Evolutionary conservation across 2,329 filamentous ascomycete species (phyloP), one percentile per base, ranked within the genome.

Genomic region (Diatrype stigma): DNA sequence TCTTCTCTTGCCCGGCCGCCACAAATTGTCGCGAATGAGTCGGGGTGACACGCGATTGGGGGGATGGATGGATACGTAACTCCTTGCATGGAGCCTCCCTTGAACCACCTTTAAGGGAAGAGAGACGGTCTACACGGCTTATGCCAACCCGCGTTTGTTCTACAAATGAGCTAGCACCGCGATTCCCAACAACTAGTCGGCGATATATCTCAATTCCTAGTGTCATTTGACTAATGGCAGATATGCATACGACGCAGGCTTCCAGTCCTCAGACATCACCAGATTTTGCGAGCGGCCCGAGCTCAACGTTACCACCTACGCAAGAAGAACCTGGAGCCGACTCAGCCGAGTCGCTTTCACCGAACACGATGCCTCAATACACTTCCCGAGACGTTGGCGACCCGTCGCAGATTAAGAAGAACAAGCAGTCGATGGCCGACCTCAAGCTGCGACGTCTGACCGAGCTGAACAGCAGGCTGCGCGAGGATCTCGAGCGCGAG

Each of bases 381-480:
- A 84, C 82, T 52, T 85, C 82, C 46, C 80, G 83, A 63, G 83
- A 86, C 67, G 80, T 82, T 55, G 81, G 81, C 72, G 83, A 86
- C 68, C 81, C 82, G 69, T 81, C 80, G 64, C 82, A 86, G 70
- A 82, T 84, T 63, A 85, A 82, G 81, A 96, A 92, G 78, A 97
- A 95, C 79, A 96, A 96, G 80, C 94, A 97, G 77, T 96, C 90
- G 70, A 97, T 99, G 90, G 93, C 93, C 63, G 94, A 99, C 72
- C 83, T 99, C 59, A 99, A 99, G 81, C 84, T 97, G 66, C 87
- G 94, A 66, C 88, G 94, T 59, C 80, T 99, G 73, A 97, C 92
- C 55, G 94, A 99, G 77, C 84, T 99, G 66, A 99, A 97, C 80
- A 90, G 90, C 73, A 87, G 94, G 63, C 77, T 99, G 71, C 89